phyloP scores from a whole-genome alignment of 345 rosid genomes.

The Eucalyptus viminalis region DNA sequence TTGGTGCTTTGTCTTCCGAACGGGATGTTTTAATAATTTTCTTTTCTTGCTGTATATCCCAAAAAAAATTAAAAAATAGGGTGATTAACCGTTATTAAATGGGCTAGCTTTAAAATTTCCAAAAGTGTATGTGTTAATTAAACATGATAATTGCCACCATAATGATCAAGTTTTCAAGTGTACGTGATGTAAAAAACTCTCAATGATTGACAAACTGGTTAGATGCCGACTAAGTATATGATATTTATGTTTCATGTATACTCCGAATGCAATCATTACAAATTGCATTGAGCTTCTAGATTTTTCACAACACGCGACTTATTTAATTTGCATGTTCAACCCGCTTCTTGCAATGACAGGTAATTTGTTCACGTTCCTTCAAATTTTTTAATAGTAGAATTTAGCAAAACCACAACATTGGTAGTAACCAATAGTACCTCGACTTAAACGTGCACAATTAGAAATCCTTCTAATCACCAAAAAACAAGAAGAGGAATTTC shows the following conservation, averaged over 20 bases:
- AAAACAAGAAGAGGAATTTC: too few species aligned
- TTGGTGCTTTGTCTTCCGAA: background rate
- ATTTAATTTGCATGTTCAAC: background rate
- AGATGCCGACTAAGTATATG: background rate
- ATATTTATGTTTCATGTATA: background rate
- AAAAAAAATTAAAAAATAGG: background rate
- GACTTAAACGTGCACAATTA: background rate
- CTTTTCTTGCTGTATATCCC: background rate
- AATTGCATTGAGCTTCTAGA: background rate
- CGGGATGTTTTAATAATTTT: background rate
- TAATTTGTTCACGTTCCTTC: background rate
- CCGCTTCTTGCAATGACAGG: rapidly evolving
- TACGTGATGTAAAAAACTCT: background rate
- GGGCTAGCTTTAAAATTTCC: background rate
- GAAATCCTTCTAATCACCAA: background rate
- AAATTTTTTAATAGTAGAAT: background rate
- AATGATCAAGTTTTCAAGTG: background rate
- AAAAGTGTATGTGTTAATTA: background rate
- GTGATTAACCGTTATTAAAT: background rate
- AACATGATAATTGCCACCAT: background rate
- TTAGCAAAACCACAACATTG: background rate
- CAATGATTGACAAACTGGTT: background rate
- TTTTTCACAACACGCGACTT: rapidly evolving
- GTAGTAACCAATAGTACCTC: background rate
- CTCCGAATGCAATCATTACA: background rate